These are phyloP conservation scores for Cercis canadensis DNA, from an alignment of 306 rosid species.

Conservation along the genomic window DNA sequence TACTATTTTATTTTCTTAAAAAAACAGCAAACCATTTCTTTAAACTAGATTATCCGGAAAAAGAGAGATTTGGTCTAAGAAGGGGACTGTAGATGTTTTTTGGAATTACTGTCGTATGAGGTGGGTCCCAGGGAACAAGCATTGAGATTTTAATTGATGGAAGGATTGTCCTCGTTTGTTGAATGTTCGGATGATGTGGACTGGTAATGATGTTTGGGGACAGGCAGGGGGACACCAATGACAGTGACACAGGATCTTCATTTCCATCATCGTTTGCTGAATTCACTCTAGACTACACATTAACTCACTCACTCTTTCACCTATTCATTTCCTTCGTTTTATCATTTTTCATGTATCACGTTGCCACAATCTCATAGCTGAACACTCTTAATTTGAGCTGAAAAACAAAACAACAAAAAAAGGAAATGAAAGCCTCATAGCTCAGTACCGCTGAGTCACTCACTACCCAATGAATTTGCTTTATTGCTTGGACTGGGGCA, in stretches of 20 bases:
- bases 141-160: conserved; percentile 36
- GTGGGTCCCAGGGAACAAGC: conserved; percentile 35
- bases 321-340: conserved; percentile 4
- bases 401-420: too few relatives aligned
- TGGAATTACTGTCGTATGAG: conserved; percentile 15
- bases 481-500: conserved; percentile 33
- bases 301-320: not conserved
- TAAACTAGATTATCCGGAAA: not conserved
- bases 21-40: not conserved
- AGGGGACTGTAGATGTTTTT: conserved; percentile 20
- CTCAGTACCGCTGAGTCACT: not conserved
- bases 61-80: conserved; percentile 57
- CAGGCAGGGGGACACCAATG: conserved; percentile 57
- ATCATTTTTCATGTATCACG: conserved; percentile 36
- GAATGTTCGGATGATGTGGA: conserved; percentile 60
- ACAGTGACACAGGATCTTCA: conserved; percentile 47
- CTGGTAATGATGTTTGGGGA: conserved; percentile 58
- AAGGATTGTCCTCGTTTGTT: conserved; percentile 54
- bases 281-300: not conserved
- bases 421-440: too few relatives aligned
- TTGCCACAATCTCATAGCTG: conserved; percentile 13
- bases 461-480: conserved; percentile 38
- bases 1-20: not conserved
- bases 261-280: not conserved
- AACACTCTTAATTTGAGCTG: too few relatives aligned